These are phyloP conservation scores for Parastagonospora avenae DNA, from an alignment of 2,329 filamentous ascomycete species.

Conservation along the genomic window DNA sequence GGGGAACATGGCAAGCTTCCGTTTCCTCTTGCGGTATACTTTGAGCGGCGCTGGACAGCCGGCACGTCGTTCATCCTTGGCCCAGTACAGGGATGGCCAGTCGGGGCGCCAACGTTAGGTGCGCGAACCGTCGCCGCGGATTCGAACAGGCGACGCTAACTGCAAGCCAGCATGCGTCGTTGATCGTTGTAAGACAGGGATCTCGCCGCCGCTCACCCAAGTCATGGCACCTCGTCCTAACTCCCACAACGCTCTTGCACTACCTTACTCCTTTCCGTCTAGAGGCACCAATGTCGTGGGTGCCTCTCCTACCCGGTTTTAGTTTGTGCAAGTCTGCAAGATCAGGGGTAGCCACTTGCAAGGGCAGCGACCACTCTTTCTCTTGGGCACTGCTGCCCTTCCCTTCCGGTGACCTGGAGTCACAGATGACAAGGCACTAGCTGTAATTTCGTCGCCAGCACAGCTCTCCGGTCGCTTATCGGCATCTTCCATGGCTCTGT, in stretches of 20 bases:
- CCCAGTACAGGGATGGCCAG: neutral
- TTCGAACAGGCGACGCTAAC: constrained; percentile 18
- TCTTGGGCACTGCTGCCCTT: neutral
- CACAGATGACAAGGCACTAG: constrained; percentile 31
- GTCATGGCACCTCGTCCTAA: constrained; percentile 30
- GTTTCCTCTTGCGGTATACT: constrained; percentile 28
- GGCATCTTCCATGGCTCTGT: constrained; percentile 27
- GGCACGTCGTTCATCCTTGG: constrained; percentile 35
- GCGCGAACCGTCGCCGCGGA: constrained; percentile 32
- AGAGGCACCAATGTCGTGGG: constrained; percentile 42
- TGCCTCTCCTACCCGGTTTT: constrained; percentile 39
- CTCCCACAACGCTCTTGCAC: constrained; percentile 39
- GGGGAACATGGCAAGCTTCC: constrained; percentile 36
- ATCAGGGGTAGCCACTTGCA: neutral
- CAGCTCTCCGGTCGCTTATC: constrained; percentile 35
- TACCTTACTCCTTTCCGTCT: constrained; percentile 39
- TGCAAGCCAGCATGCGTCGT: constrained; percentile 29
- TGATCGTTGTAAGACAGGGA: constrained; percentile 27
- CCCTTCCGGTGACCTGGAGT: constrained; percentile 35
- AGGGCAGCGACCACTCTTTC: neutral
- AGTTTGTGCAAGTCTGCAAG: constrained; percentile 10
- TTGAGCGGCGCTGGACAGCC: constrained; percentile 16
- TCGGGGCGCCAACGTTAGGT: constrained; percentile 14
- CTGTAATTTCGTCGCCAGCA: constrained; percentile 33
- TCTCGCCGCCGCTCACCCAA: constrained; percentile 13